Percentiles rank a stretch among this genome's conserved stretches.
These are phyloP conservation scores for Dendrobium catenatum DNA, from an alignment of 106 monocot genomes.

Conservation along the genomic window DNA sequence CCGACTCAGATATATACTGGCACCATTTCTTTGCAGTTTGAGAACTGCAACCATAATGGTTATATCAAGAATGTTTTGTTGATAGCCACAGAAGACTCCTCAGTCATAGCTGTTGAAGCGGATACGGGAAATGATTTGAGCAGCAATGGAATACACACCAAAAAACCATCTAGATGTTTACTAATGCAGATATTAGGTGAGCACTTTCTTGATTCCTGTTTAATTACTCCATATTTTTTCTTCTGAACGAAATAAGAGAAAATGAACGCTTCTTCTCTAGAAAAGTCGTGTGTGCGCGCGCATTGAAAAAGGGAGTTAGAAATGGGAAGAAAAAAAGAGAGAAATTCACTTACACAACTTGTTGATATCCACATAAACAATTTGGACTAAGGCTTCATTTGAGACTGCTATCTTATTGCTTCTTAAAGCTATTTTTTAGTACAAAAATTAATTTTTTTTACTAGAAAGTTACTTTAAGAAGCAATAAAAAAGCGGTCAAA, in stretches of 20 bases:
- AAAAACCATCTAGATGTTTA: conserved; percentile 59
- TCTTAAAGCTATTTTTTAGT: too few species aligned
- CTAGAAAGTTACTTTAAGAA: too few species aligned
- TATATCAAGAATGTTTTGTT: conserved; percentile 47
- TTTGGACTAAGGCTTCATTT: neutral
- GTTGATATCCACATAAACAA: neutral
- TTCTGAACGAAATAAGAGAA: neutral
- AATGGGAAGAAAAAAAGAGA: too few species aligned
- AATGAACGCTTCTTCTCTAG: too few species aligned
- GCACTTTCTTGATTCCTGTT: neutral
- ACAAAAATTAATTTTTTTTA: too few species aligned
- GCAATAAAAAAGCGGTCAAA: too few species aligned
- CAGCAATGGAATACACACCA: conserved; percentile 30
- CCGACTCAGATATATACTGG: conserved; percentile 40
- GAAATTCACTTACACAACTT: neutral
- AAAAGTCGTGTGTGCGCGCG: too few species aligned
- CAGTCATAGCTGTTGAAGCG: conserved; percentile 53
- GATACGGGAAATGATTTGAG: conserved; percentile 49
- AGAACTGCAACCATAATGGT: conserved; percentile 33
- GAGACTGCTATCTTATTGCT: too few species aligned
- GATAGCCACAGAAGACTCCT: conserved; percentile 63
- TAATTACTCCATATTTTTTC: neutral
- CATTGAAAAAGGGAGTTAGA: too few species aligned
- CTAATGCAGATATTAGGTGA: conserved; percentile 61
- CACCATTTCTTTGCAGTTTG: conserved; percentile 56